Evolutionary conservation across 208 protist species (phyloP).

Genomic region (Novymonas esmeraldas): DNA sequence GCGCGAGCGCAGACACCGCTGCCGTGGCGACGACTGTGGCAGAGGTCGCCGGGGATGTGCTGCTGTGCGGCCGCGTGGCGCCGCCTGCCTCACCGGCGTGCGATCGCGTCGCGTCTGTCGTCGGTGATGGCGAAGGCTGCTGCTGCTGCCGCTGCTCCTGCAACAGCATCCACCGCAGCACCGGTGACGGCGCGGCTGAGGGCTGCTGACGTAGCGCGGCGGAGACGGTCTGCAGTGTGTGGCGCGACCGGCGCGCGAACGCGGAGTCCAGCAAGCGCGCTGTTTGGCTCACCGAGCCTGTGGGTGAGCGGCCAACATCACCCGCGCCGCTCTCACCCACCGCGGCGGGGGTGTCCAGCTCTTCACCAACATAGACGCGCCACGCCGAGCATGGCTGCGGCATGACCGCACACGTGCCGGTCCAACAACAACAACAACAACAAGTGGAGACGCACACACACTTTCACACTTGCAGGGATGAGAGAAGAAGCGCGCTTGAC

Average conservation of each 20-base stretch:
- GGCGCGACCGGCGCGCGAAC: constrained; percentile 21
- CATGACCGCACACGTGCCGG: too few relatives aligned
- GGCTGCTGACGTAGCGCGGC: constrained; percentile 24
- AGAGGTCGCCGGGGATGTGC: too few relatives aligned
- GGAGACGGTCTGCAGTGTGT: constrained; percentile 10
- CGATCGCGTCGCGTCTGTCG: not conserved
- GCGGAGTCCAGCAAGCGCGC: constrained; percentile 34
- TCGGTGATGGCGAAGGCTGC: not conserved
- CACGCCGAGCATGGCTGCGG: constrained; percentile 2
- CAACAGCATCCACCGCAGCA: constrained; percentile 44
- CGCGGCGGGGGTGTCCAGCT: not conserved
- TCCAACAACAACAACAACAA: not conserved
- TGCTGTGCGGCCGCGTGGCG: not conserved
- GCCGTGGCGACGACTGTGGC: not conserved
- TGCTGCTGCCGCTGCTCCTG: constrained; percentile 14
- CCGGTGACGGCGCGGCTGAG: constrained; percentile 43
- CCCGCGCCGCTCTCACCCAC: not conserved
- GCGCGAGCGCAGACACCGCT: constrained; percentile 39
- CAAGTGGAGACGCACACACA: not conserved
- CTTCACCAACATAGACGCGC: constrained; percentile 23
- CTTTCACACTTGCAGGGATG: not conserved
- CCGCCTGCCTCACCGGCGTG: not conserved
- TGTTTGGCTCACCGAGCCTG: not conserved
- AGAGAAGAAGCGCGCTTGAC: too few relatives aligned
- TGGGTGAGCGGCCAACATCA: not conserved